These are phyloP conservation scores for Zostera marina DNA, from an alignment of 116 monocot genomes.

Conservation along the genomic window DNA sequence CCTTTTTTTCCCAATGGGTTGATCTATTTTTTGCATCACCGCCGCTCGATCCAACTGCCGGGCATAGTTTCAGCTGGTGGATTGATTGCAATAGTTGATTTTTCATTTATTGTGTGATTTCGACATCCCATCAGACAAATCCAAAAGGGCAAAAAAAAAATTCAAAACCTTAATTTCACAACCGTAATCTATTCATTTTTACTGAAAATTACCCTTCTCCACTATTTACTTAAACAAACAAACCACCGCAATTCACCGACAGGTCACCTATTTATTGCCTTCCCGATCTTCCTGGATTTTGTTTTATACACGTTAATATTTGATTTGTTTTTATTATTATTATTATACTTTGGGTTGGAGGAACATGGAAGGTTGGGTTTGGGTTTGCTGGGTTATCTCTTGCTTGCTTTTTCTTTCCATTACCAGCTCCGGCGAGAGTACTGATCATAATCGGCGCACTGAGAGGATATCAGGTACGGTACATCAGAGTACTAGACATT, in stretches of 20 bases:
- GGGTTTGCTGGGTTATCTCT: conserved; percentile 9
- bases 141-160: too few relatives aligned
- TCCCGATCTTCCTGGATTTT: not conserved
- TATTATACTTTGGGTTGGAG: not conserved
- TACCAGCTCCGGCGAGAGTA: conserved; percentile 10
- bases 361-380: conserved; percentile 17
- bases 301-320: not conserved
- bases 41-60: too few relatives aligned
- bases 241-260: conserved; percentile 1
- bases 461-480: conserved; percentile 73
- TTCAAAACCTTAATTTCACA: not conserved
- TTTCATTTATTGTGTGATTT: not conserved
- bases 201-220: conserved; percentile 5
- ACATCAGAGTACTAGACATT: too few relatives aligned
- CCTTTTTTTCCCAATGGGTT: too few relatives aligned
- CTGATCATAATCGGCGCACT: conserved; percentile 26
- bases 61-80: too few relatives aligned
- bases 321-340: conserved; percentile 2
- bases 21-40: too few relatives aligned
- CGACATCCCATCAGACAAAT: conserved; percentile 7
- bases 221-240: not conserved
- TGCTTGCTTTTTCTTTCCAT: conserved; percentile 10
- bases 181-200: not conserved
- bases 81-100: not conserved
- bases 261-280: not conserved